A percentile compares a stretch with the other conserved stretches of the same genome.
phyloP scores from a whole-genome alignment of 371 early-diverging fungal species.

The Mucor circinelloides region DNA sequence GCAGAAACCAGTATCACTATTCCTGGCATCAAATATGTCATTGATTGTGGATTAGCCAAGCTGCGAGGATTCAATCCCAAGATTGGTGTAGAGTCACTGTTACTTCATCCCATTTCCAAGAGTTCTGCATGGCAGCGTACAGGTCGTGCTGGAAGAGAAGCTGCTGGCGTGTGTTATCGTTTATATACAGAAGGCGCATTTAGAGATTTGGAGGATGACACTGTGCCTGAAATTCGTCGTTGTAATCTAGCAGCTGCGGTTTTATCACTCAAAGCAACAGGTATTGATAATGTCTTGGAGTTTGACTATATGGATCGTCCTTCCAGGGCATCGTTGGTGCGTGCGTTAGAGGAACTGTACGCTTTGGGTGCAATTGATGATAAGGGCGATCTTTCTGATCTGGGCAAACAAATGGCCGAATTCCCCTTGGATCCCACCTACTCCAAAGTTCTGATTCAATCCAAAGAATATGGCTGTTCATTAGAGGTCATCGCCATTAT shows the following conservation, averaged over 20 bases:
- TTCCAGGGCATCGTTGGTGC: conserved; percentile 68
- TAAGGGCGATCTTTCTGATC: conserved; percentile 75
- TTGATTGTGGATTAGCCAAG: conserved; percentile 98
- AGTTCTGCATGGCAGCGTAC: conserved; percentile 95
- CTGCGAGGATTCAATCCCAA: conserved; percentile 96
- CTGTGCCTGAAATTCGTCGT: conserved; percentile 93
- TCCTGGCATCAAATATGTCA: conserved; percentile 96
- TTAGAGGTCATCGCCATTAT: conserved; percentile 88
- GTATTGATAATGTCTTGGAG: conserved; percentile 82
- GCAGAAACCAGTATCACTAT: conserved; percentile 99
- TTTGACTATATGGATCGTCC: conserved; percentile 98
- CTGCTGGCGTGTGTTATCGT: conserved; percentile 76
- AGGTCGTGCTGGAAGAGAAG: conserved; percentile 83
- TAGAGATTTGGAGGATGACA: conserved; percentile 77
- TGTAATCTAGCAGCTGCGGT: conserved; percentile 90
- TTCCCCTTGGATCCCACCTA: conserved; percentile 94
- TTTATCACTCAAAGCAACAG: conserved; percentile 87
- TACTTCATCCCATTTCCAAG: conserved; percentile 89
- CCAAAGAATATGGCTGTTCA: conserved; percentile 73
- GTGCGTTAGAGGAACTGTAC: conserved; percentile 88
- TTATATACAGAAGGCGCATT: conserved; percentile 93
- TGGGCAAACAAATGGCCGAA: conserved; percentile 89
- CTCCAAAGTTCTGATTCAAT: conserved; percentile 88
- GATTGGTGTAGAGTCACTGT: conserved; percentile 87
- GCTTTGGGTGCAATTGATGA: conserved; percentile 90